Percentiles rank a stretch among this genome's conserved stretches.
Evolutionary conservation across 2,329 filamentous ascomycete genomes (phyloP).

Genomic region (Trichoderma sp.): DNA sequence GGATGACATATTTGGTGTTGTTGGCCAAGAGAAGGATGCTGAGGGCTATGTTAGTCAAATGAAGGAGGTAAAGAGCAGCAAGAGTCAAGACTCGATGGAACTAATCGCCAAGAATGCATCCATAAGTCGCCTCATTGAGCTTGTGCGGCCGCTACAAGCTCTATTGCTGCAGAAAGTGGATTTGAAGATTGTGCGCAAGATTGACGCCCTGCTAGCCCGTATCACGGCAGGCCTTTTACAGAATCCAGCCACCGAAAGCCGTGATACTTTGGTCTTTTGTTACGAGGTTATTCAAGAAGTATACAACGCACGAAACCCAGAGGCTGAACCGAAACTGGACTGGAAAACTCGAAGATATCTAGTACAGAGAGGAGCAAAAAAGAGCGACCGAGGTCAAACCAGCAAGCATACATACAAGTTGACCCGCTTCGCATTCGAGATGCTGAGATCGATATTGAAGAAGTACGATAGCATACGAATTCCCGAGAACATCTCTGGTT

Average conservation of each 20-base stretch:
- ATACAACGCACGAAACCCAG: slow-evolving; percentile 62
- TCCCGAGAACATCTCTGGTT: slow-evolving; percentile 74
- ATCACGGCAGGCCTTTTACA: slow-evolving; percentile 80
- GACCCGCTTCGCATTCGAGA: slow-evolving; percentile 80
- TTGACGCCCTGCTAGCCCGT: slow-evolving; percentile 82
- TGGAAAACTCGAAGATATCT: slow-evolving; percentile 70
- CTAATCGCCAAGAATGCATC: slow-evolving; percentile 81
- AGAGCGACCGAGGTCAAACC: slow-evolving; percentile 68
- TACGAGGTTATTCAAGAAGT: slow-evolving; percentile 91
- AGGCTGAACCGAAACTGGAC: slow-evolving; percentile 55
- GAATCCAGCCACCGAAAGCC: slow-evolving; percentile 74
- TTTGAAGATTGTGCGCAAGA: slow-evolving; percentile 78
- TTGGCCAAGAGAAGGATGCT: slow-evolving; percentile 94
- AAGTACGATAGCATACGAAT: slow-evolving; percentile 82
- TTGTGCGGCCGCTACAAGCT: slow-evolving; percentile 75
- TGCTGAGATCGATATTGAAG: slow-evolving; percentile 79
- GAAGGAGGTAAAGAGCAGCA: slow-evolving; percentile 97
- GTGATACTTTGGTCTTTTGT: slow-evolving; percentile 87
- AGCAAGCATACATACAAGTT: slow-evolving; percentile 85
- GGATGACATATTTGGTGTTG: slow-evolving; percentile 94
- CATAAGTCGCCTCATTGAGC: slow-evolving; percentile 66
- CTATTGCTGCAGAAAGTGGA: slow-evolving; percentile 83
- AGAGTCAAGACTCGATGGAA: slow-evolving; percentile 97
- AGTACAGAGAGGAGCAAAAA: slow-evolving; percentile 75
- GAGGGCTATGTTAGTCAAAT: slow-evolving; percentile 93